A percentile compares a stretch with the other conserved stretches of the same genome.
phyloP scores from a whole-genome alignment of 768 basidiomycete genomes.

The Hypsizygus marmoreus region DNA sequence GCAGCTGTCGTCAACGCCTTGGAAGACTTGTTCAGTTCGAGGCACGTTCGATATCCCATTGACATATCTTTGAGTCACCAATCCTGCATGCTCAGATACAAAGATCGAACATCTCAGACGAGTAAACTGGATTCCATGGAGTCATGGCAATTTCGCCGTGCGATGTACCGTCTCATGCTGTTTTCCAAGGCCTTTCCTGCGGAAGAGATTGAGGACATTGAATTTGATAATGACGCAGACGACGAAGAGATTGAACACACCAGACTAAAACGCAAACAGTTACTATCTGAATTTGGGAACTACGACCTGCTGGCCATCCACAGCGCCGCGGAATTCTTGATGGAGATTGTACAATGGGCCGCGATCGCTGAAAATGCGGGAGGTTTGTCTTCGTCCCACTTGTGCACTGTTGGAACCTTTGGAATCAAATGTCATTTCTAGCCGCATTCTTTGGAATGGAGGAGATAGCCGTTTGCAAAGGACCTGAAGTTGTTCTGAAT shows the following conservation, averaged over 20 bases:
- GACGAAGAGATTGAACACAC: conserved; percentile 8
- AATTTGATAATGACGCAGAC: background rate
- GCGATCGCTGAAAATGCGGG: background rate
- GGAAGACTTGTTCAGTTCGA: conserved; percentile 42
- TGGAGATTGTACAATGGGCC: conserved; percentile 13
- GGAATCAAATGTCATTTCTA: background rate
- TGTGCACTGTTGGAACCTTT: too few species aligned
- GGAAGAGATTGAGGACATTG: background rate
- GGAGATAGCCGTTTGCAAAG: conserved; percentile 5
- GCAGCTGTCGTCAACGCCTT: conserved; percentile 26
- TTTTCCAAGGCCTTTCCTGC: conserved; percentile 12
- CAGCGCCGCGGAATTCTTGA: conserved; percentile 16
- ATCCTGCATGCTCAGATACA: conserved; percentile 27
- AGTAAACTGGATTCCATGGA: conserved; percentile 33
- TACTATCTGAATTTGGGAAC: conserved; percentile 10
- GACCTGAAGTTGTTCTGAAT: conserved; percentile 13
- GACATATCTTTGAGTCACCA: background rate
- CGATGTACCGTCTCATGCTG: conserved; percentile 19
- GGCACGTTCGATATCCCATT: conserved; percentile 24
- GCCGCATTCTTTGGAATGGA: too few species aligned
- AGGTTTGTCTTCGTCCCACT: too few species aligned
- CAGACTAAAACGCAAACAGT: conserved; percentile 8
- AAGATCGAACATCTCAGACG: conserved; percentile 32
- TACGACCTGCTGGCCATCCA: conserved; percentile 15
- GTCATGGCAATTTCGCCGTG: conserved; percentile 25